Conservation (phyloP, 2,329 filamentous ascomycete species). For the Penicillium vulpinum region DNA sequence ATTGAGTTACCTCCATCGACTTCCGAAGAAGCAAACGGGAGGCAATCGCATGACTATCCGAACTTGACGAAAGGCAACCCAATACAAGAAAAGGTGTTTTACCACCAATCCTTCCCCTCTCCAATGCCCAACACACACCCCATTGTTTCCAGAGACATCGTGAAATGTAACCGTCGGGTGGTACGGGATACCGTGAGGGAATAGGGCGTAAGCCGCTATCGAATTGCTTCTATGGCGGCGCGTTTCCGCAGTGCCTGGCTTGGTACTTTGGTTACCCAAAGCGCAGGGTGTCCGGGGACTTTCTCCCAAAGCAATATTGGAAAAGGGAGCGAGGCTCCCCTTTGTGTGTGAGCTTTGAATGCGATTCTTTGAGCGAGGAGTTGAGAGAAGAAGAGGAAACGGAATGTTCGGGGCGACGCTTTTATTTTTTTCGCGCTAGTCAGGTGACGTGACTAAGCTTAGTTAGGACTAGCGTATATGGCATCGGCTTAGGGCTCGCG, state of each 20-base stretch:
- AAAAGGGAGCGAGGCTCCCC: conserved; percentile 39
- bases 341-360: conserved; percentile 98
- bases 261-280: conserved; percentile 27
- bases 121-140: conserved; percentile 33
- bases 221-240: conserved; percentile 98
- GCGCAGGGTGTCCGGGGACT: conserved; percentile 93
- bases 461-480: conserved; percentile 8
- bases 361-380: conserved; percentile 99
- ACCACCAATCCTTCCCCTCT: conserved; percentile 32
- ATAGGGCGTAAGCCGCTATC: conserved; percentile 75
- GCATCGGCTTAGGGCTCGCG: background rate
- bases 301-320: conserved; percentile 90
- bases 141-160: conserved; percentile 37
- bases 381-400: conserved; percentile 50
- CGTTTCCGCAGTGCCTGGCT: conserved; percentile 80
- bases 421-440: conserved; percentile 24
- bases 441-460: conserved; percentile 25
- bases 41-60: conserved; percentile 98
- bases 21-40: conserved; percentile 30
- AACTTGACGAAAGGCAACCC: conserved; percentile 82
- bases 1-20: conserved; percentile 82
- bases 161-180: conserved; percentile 49
- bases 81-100: conserved; percentile 35
- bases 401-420: conserved; percentile 17
- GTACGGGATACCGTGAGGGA: conserved; percentile 46